These are phyloP conservation scores for Pythium utonaiense DNA, from an alignment of 352 stramenopile genomes.

Conservation along the genomic window DNA sequence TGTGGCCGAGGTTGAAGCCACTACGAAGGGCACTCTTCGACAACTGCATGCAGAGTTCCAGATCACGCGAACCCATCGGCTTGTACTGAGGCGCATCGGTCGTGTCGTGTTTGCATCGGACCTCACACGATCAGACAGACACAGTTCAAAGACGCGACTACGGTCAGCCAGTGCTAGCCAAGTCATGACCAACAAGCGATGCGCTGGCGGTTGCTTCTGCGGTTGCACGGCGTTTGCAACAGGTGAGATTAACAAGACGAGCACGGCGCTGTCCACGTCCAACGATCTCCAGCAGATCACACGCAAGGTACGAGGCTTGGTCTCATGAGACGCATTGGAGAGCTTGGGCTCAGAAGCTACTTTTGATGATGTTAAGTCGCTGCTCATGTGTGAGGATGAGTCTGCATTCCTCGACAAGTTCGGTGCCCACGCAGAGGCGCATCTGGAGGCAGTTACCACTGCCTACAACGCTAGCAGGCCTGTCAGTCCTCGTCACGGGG, in stretches of 20 bases:
- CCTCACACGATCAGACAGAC: conserved; percentile 15
- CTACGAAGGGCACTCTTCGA: conserved; percentile 37
- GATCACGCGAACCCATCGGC: conserved; percentile 45
- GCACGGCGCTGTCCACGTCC: conserved; percentile 17
- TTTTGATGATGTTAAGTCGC: too few species aligned
- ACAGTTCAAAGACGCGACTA: background rate
- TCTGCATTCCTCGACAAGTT: conserved; percentile 52
- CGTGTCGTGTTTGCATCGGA: conserved; percentile 58
- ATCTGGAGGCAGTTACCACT: background rate
- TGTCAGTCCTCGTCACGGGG: conserved; percentile 2
- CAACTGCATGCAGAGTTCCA: conserved; percentile 56
- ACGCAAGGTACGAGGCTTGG: conserved; percentile 40
- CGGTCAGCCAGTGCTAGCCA: conserved; percentile 6
- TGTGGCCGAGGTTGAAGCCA: conserved; percentile 41
- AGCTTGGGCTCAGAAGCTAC: too few species aligned
- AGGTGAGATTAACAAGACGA: conserved; percentile 22
- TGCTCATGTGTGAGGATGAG: conserved; percentile 56
- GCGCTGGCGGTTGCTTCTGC: conserved; percentile 43
- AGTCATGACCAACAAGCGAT: conserved; percentile 23
- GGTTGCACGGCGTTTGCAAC: conserved; percentile 32
- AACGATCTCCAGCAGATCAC: conserved; percentile 52
- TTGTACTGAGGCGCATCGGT: conserved; percentile 54
- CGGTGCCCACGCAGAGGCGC: conserved; percentile 48
- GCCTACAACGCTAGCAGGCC: background rate
- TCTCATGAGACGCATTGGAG: too few species aligned